Conservation (phyloP, 257 asterid species). For the Linaria vulgaris region DNA sequence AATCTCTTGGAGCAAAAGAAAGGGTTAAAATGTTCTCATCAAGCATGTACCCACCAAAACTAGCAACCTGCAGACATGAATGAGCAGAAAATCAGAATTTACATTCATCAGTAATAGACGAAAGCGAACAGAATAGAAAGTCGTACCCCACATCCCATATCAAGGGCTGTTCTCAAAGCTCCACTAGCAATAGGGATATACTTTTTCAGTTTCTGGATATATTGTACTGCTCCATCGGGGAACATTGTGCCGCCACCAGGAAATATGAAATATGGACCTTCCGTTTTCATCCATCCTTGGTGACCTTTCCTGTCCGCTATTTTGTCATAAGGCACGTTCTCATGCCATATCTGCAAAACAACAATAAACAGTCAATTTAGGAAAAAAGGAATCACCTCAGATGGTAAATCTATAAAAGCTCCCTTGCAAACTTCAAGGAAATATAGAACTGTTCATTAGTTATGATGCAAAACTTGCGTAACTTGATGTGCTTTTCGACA, state of each 20-base stretch:
- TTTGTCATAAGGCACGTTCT: constrained; percentile 89
- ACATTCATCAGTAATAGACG: constrained; percentile 5
- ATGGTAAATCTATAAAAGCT: background rate
- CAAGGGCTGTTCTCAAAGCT: constrained; percentile 89
- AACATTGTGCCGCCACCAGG: constrained; percentile 99
- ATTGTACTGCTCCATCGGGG: constrained; percentile 88
- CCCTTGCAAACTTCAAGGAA: background rate
- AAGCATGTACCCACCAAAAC: constrained; percentile 96
- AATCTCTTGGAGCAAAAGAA: constrained; percentile 97
- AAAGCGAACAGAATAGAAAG: constrained; percentile 5
- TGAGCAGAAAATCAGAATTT: constrained; percentile 6
- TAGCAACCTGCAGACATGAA: constrained; percentile 76
- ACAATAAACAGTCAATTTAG: constrained; percentile 11
- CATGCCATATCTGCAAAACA: constrained; percentile 85
- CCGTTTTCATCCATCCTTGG: constrained; percentile 97
- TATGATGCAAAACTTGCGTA: background rate
- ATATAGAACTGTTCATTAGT: background rate
- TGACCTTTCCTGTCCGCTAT: constrained; percentile 96
- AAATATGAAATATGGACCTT: constrained; percentile 83
- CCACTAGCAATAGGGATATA: constrained; percentile 89
- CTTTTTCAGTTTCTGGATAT: constrained; percentile 91
- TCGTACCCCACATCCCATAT: constrained; percentile 97
- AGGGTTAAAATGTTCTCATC: constrained; percentile 75
- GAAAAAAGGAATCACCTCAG: background rate
- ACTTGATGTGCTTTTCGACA: background rate